phyloP scores from a whole-genome alignment of 441 rosid species.

The Croton laevigatus region DNA sequence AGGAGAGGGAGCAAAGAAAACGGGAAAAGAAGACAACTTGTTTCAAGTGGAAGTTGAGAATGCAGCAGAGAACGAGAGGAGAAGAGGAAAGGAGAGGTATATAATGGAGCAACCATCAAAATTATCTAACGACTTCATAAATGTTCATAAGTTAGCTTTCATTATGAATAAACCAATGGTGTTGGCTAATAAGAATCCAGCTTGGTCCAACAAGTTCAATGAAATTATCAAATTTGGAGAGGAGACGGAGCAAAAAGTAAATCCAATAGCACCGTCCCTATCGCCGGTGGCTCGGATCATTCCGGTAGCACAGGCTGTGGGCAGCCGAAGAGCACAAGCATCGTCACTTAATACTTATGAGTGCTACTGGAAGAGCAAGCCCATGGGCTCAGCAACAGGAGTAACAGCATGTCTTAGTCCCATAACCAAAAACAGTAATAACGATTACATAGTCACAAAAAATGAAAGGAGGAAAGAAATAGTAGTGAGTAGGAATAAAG shows the following conservation, averaged over 20 bases:
- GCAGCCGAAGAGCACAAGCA: slow-evolving; percentile 19
- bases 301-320: slow-evolving; percentile 28
- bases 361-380: slow-evolving; percentile 51
- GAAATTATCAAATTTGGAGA: slow-evolving; percentile 26
- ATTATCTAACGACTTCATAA: slow-evolving; percentile 27
- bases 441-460: slow-evolving; percentile 25
- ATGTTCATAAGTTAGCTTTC: slow-evolving; percentile 49
- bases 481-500: slow-evolving; percentile 31
- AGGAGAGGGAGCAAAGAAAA: slow-evolving; percentile 18
- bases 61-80: slow-evolving; percentile 19
- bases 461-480: slow-evolving; percentile 26
- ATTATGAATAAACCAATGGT: slow-evolving; percentile 51
- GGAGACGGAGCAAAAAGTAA: slow-evolving; percentile 8
- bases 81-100: slow-evolving; percentile 16
- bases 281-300: slow-evolving; percentile 44
- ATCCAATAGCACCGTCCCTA: slow-evolving; percentile 44
- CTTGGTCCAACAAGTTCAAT: slow-evolving; percentile 37
- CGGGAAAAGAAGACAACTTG: slow-evolving; percentile 12
- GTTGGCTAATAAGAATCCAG: slow-evolving; percentile 38
- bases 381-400: slow-evolving; percentile 17
- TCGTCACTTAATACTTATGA: slow-evolving; percentile 62
- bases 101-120: slow-evolving; percentile 35
- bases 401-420: slow-evolving; percentile 14
- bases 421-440: slow-evolving; percentile 17
- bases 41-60: slow-evolving; percentile 30